Evolutionary conservation across 2,329 filamentous ascomycete species (phyloP).

Genomic region (Trichoderma atroviride): DNA sequence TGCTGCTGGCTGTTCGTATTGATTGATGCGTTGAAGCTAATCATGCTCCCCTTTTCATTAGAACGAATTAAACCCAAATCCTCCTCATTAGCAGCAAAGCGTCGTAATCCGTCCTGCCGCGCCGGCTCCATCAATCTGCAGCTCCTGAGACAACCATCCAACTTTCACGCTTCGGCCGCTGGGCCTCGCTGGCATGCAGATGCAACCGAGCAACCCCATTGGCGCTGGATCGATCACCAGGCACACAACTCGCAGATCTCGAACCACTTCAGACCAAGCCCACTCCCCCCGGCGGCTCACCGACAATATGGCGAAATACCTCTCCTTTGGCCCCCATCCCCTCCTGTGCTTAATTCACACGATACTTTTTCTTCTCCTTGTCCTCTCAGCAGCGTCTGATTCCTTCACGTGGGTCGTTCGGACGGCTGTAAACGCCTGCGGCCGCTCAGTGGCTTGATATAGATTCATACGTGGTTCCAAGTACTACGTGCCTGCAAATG

Average conservation of each 20-base stretch:
- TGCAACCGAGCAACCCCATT: slow-evolving; percentile 9
- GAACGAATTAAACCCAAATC: not conserved
- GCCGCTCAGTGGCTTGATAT: not conserved
- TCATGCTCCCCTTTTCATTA: not conserved
- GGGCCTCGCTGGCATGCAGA: slow-evolving; percentile 16
- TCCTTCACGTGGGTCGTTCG: slow-evolving; percentile 9
- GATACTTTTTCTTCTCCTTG: not conserved
- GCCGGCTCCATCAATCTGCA: not conserved
- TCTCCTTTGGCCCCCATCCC: not conserved
- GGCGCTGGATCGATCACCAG: slow-evolving; percentile 14
- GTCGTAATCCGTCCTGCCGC: slow-evolving; percentile 13
- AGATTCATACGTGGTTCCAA: not conserved
- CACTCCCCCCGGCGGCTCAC: slow-evolving; percentile 3
- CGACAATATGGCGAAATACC: slow-evolving; percentile 20
- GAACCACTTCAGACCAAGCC: not conserved
- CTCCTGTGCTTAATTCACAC: not conserved
- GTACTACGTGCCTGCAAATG: not conserved
- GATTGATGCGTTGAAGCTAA: not conserved
- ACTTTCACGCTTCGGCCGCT: not conserved
- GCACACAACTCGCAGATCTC: not conserved
- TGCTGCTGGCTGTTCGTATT: not conserved
- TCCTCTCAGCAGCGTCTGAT: not conserved
- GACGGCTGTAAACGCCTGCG: not conserved
- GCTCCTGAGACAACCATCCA: slow-evolving; percentile 12
- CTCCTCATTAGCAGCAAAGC: not conserved